These are phyloP conservation scores for Aspergillus sp. DNA, from an alignment of 2,329 filamentous ascomycete species.

Conservation along the genomic window DNA sequence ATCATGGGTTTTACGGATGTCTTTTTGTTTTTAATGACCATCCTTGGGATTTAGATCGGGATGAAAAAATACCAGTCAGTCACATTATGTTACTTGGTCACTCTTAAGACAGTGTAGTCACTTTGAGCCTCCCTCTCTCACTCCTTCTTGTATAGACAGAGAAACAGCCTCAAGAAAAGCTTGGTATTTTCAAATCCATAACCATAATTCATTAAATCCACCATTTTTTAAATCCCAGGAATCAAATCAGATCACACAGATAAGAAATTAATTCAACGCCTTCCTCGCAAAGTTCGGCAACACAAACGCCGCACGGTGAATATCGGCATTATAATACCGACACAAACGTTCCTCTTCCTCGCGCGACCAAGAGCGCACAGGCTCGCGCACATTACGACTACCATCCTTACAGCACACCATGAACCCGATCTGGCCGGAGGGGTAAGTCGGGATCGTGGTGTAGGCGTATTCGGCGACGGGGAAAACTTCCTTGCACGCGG, in stretches of 20 bases:
- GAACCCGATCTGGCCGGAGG: conserved; percentile 98
- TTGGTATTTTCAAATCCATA: background rate
- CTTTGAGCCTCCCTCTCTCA: no score
- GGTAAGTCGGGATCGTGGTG: conserved; percentile 97
- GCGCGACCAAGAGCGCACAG: conserved; percentile 67
- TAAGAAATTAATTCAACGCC: conserved; percentile 38
- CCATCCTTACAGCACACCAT: conserved; percentile 99
- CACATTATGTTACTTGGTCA: no score
- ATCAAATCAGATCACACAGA: background rate
- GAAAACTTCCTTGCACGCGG: conserved; percentile 95
- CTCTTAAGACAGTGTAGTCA: no score
- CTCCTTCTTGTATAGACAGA: no score
- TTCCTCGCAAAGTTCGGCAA: conserved; percentile 89
- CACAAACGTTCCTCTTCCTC: conserved; percentile 91
- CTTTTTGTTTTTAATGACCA: no score
- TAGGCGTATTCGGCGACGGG: conserved; percentile 96
- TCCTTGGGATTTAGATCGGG: no score
- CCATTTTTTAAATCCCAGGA: background rate
- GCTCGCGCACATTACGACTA: conserved; percentile 72
- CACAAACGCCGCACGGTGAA: conserved; percentile 90
- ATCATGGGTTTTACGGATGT: no score
- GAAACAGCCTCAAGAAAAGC: no score
- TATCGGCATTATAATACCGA: conserved; percentile 95
- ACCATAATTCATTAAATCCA: background rate
- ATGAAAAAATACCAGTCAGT: no score